These are phyloP conservation scores for Phaffia tasmanica DNA, from an alignment of 768 basidiomycete species.

Conservation along the genomic window DNA sequence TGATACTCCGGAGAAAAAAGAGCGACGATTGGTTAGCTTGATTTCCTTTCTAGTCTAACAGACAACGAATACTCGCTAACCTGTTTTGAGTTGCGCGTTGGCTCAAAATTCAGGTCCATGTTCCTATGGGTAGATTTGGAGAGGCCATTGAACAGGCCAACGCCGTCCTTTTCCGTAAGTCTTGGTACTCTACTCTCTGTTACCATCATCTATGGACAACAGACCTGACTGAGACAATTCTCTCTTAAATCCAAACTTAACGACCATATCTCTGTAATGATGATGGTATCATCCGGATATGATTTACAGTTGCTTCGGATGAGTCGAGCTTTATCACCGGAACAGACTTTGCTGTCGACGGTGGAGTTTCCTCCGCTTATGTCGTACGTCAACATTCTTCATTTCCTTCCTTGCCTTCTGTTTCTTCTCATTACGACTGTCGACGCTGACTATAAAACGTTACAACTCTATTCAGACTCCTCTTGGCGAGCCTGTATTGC, in stretches of 20 bases:
- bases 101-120: conserved; percentile 32
- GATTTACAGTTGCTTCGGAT: conserved; percentile 63
- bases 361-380: conserved; percentile 83
- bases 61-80: not conserved
- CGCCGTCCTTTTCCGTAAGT: conserved; percentile 82
- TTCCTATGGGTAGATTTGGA: conserved; percentile 95
- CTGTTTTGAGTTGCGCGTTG: not conserved
- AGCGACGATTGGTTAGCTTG: conserved; percentile 58
- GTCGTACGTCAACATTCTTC: conserved; percentile 44
- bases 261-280: too few species aligned
- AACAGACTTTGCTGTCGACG: conserved; percentile 91
- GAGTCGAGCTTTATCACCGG: conserved; percentile 96
- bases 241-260: not conserved
- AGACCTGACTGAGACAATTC: not conserved
- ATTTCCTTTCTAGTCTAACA: conserved; percentile 12
- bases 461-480: conserved; percentile 45
- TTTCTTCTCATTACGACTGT: not conserved
- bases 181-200: not conserved
- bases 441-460: not conserved
- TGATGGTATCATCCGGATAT: too few species aligned
- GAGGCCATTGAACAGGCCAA: conserved; percentile 92
- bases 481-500: conserved; percentile 58
- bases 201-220: not conserved
- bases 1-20: conserved; percentile 86
- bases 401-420: not conserved